phyloP scores from a whole-genome alignment of 1,139 yeast genomes.

The Zygotorulaspora mrakii region DNA sequence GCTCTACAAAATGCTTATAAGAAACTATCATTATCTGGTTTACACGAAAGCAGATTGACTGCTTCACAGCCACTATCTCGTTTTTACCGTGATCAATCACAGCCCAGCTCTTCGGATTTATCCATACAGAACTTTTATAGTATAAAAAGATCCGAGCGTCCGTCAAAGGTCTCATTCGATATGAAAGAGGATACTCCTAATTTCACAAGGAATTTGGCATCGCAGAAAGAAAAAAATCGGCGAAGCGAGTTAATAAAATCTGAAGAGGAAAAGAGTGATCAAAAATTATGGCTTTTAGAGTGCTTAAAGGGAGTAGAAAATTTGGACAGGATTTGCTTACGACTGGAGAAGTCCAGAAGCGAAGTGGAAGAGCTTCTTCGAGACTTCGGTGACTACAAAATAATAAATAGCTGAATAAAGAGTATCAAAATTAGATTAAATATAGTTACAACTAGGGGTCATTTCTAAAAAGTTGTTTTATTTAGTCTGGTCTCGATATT shows the following conservation, averaged over 20 bases:
- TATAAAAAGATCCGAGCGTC: slow-evolving; percentile 15
- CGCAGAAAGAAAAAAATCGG: slow-evolving; percentile 21
- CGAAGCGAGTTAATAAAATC: slow-evolving; percentile 21
- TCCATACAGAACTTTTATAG: slow-evolving; percentile 9
- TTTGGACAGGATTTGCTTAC: slow-evolving; percentile 72
- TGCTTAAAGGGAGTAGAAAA: slow-evolving; percentile 57
- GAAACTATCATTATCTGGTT: slow-evolving; percentile 22
- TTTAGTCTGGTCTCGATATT: slow-evolving; percentile 9
- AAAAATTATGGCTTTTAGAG: slow-evolving; percentile 43
- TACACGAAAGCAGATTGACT: slow-evolving; percentile 4
- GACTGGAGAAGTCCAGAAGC: slow-evolving; percentile 51
- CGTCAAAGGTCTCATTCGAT: slow-evolving; percentile 31
- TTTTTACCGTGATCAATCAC: slow-evolving; percentile 11
- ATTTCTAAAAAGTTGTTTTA: background rate
- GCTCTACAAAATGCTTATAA: slow-evolving; percentile 29
- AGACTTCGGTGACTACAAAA: slow-evolving; percentile 38
- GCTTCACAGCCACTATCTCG: slow-evolving; percentile 12
- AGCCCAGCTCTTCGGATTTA: slow-evolving; percentile 10
- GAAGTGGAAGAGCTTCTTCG: slow-evolving; percentile 53
- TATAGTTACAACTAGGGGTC: slow-evolving; percentile 8
- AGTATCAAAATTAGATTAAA: slow-evolving; percentile 7
- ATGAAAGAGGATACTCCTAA: slow-evolving; percentile 13
- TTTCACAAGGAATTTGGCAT: slow-evolving; percentile 5
- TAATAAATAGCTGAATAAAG: slow-evolving; percentile 34
- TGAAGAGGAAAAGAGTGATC: slow-evolving; percentile 30